Evolutionary conservation across 441 rosid species (phyloP).

Genomic region (Eruca vesicaria): DNA sequence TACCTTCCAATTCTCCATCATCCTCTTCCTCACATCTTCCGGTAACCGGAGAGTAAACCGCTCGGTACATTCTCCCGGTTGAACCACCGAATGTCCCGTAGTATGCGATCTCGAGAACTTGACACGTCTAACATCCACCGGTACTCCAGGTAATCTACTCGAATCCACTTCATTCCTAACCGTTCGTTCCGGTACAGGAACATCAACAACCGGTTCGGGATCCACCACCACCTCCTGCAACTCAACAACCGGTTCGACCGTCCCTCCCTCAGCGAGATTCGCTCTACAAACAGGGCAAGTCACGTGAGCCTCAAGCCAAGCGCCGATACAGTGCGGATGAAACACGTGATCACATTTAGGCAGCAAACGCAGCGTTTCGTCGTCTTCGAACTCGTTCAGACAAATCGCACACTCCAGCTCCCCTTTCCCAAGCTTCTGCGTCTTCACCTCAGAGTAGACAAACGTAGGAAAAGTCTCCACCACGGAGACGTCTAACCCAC

Average conservation of each 20-base stretch:
- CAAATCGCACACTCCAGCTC: conserved; percentile 96
- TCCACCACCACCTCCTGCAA: conserved; percentile 28
- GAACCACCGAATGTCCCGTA: conserved; percentile 90
- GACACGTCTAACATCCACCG: conserved; percentile 38
- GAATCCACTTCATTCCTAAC: conserved; percentile 25
- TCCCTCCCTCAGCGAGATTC: conserved; percentile 52
- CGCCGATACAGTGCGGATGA: conserved; percentile 83
- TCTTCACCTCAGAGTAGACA: too few species aligned
- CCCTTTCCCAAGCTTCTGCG: too few species aligned
- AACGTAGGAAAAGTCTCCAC: conserved; percentile 72
- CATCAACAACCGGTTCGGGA: conserved; percentile 17
- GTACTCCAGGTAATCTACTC: conserved; percentile 54
- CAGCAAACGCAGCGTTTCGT: conserved; percentile 88
- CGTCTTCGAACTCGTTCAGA: conserved; percentile 78
- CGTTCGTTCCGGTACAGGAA: conserved; percentile 11
- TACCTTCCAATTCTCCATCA: conserved; percentile 57
- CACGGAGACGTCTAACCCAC: conserved; percentile 58
- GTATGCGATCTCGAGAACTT: conserved; percentile 77
- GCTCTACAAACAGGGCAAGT: too few species aligned
- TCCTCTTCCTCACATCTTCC: conserved; percentile 64
- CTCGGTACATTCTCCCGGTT: conserved; percentile 76
- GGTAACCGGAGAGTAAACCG: conserved; percentile 86
- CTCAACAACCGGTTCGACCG: conserved; percentile 24
- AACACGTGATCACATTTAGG: conserved; percentile 94
- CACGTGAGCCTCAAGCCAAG: conserved; percentile 76